phyloP scores from a whole-genome alignment of 352 stramenopile genomes.

The Pythium plurisporium region DNA sequence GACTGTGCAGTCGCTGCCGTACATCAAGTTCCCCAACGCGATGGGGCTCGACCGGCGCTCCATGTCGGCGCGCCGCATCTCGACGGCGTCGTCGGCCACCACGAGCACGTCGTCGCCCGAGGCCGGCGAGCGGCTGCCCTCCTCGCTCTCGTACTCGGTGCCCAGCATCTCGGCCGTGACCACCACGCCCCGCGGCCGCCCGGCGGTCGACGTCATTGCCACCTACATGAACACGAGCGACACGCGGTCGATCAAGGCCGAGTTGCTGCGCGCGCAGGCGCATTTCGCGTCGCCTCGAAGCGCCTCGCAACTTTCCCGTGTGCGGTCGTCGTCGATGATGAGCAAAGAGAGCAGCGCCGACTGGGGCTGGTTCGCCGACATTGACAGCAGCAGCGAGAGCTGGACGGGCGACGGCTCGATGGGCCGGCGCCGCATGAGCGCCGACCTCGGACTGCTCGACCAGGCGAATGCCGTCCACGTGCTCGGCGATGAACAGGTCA shows the following conservation, averaged over 20 bases:
- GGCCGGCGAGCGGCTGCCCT: constrained; percentile 38
- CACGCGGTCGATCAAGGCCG: constrained; percentile 67
- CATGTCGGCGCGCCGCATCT: constrained; percentile 36
- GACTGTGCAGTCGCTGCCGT: constrained; percentile 62
- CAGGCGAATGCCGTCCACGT: constrained; percentile 59
- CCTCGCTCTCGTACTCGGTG: constrained; percentile 71
- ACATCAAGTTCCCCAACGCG: constrained; percentile 54
- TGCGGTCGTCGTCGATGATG: constrained; percentile 63
- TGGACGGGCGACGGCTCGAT: constrained; percentile 66
- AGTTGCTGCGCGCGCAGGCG: constrained; percentile 69
- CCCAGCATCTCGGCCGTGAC: constrained; percentile 47
- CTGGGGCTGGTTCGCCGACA: constrained; percentile 87
- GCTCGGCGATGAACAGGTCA: constrained; percentile 78
- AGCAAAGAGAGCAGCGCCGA: constrained; percentile 78
- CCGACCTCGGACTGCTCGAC: constrained; percentile 68
- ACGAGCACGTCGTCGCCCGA: constrained; percentile 29
- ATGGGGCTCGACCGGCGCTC: constrained; percentile 29
- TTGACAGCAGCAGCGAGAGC: constrained; percentile 83
- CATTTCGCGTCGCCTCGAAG: constrained; percentile 66
- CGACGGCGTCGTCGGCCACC: constrained; percentile 38
- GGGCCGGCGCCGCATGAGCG: constrained; percentile 64
- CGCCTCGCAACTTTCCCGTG: constrained; percentile 27
- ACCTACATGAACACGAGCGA: constrained; percentile 89
- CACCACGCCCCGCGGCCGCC: constrained; percentile 63
- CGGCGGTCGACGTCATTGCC: constrained; percentile 80